Base-by-base conservation (phyloP, 495 filamentous ascomycete genomes). In the Astrothelium macrocarpum region DNA sequence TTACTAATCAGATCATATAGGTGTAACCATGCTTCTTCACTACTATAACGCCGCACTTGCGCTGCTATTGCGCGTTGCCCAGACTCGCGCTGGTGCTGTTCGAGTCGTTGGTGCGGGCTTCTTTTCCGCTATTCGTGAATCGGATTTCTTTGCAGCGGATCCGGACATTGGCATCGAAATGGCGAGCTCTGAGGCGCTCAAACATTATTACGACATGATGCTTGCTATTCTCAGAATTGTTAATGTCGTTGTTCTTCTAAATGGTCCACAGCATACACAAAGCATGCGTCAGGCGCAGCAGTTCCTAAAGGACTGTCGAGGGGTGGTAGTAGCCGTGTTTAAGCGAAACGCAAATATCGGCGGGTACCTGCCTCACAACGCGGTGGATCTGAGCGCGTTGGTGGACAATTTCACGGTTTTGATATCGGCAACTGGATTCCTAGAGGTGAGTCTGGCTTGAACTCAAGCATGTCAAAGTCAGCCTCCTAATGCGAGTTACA, bases 261-360 rank as follows among this genome's bases (percentile, higher is more conserved):
- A 89, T 2, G 93, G 95, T 0, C 77, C 85, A 11, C 87, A 93
- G 67, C 97, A 97, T 73, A 83, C 87, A 62, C 82, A 86, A 62
- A 86, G 84, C 14, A 74, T 93, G 61, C 79, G 87, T 29, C 88
- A 91, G 67, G 91, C 84, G 16, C 81, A 85, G 34, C 72, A 75
- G 18, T 97, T 99, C 74, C 76, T 97, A 60, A 75, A 78, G 25
- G 88, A 93, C 66, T 91, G 95, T 72, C 78, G 94, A 62, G 80
- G 83, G 64, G 80, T 88, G 65, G 87, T 96, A 64, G 84, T 95
- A 65, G 87, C 90, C 23, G 84, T 95, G n/a, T 90, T 97, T 71
- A 99, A 99, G 75, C 81, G 90, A 56, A 87, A 87, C 71, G 90
- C 89, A 1, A 87, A 86, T 43, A 89, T 96, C 64, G 90, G 90